Evolutionary conservation across 1,284 basidiomycete species (phyloP).

Genomic region (Cutaneotrichosporon sp.): DNA sequence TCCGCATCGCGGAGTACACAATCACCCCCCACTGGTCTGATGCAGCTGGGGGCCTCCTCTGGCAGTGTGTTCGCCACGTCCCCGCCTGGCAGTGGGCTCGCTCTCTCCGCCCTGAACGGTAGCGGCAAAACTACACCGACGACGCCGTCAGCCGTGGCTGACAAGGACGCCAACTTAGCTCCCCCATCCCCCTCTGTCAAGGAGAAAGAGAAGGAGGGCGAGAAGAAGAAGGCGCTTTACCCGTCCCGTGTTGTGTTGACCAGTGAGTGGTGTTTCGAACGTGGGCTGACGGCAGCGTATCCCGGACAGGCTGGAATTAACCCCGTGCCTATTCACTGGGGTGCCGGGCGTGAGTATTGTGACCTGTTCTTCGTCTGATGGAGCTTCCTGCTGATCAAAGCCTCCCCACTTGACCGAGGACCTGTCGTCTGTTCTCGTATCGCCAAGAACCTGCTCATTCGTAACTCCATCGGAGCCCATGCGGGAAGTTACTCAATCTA

Average conservation of each 20-base stretch:
- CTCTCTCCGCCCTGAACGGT: constrained; percentile 15
- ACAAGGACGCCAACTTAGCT: constrained; percentile 2
- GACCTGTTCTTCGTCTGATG: too few species aligned
- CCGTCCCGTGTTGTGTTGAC: constrained; percentile 38
- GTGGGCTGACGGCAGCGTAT: constrained; percentile 54
- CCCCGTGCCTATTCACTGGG: constrained; percentile 78
- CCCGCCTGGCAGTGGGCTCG: not conserved
- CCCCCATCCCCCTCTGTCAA: too few species aligned
- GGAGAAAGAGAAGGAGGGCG: constrained; percentile 4
- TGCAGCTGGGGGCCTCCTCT: not conserved
- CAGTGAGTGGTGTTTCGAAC: constrained; percentile 19
- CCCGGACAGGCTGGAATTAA: constrained; percentile 67
- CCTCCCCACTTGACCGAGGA: constrained; percentile 56
- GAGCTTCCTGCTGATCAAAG: constrained; percentile 22
- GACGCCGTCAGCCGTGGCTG: not conserved
- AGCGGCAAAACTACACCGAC: not conserved
- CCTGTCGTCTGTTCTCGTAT: constrained; percentile 87
- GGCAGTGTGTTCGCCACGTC: constrained; percentile 8
- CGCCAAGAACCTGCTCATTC: constrained; percentile 73
- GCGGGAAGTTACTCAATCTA: constrained; percentile 93
- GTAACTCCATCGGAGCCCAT: constrained; percentile 92
- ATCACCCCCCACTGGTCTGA: constrained; percentile 1
- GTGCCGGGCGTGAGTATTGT: constrained; percentile 54
- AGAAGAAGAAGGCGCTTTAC: constrained; percentile 32
- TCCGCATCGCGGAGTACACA: constrained; percentile 5